Base-by-base conservation (phyloP, 2,329 filamentous ascomycete genomes). In the Trichoderma afroharzianum region DNA sequence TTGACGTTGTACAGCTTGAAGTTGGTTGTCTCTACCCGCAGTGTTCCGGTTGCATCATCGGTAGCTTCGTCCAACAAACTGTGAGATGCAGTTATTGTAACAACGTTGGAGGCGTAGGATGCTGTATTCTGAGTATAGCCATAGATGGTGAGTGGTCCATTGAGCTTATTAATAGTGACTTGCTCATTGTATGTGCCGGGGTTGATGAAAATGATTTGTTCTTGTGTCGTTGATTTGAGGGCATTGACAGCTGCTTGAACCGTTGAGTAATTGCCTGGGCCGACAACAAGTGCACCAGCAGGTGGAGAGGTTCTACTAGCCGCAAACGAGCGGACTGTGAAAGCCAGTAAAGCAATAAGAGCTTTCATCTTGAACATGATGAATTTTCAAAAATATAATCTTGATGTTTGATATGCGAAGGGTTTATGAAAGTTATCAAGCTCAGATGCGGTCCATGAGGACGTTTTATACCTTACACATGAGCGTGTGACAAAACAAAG, bases 1-100 rank as follows among this genome's bases (percentile, higher is more conserved):
- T 64, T 64, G 7, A 64, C 43, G n/a, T 64, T 64, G 8, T 64
- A 64, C 8, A 64, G 9, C 43, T 53, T 64, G 43, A 64, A 64
- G 43, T 53, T 24, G n/a, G 47, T 24, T 26, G 39, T 64, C 2
- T 64, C 62, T 21, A 64, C 43, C 1, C 26, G 28, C 11, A 53
- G 47, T 24, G 21, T 53, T 53, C 21, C 47, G 47, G 47, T 53
- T 53, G 47, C 21, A 7, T 53, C 47, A 53, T 53, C 47, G 21
- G 47, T 53, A 53, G 47, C 47, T 14, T 53, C 47, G 6, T 53
- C 47, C 3, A 24, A 3, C 8, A 53, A 53, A 3, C 47, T 53
- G 9, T 53, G 47, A 14, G 47, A 53, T 14, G 47, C 47, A 24
- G 47, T 21, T 53, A 24, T 53, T 12, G 47, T 53, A 24, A 53